These are phyloP conservation scores for Castanea crenata DNA, from an alignment of 306 rosid species.

Conservation along the genomic window DNA sequence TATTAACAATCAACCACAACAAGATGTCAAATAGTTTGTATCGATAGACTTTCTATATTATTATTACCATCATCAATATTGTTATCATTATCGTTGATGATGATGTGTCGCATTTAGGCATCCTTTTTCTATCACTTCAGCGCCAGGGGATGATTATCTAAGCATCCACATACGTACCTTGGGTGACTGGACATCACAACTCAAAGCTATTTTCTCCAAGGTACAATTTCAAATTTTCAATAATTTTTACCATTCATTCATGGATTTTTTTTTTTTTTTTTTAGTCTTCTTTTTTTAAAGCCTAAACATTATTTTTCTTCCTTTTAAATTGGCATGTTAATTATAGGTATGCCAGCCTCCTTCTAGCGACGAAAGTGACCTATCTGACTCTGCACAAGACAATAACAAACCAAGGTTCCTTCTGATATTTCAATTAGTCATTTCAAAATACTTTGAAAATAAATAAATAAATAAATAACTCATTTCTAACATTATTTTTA, in stretches of 20 bases:
- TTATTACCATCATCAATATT: neutral
- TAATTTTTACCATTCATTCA: neutral
- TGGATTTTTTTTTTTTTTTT: neutral
- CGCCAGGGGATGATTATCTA: slow-evolving; percentile 79
- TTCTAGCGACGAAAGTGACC: slow-evolving; percentile 65
- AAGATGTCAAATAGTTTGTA: no score
- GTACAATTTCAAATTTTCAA: slow-evolving; percentile 30
- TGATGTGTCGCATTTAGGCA: slow-evolving; percentile 47
- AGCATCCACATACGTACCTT: slow-evolving; percentile 81
- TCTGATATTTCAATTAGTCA: neutral
- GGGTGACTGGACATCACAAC: slow-evolving; percentile 90
- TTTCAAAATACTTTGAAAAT: no score
- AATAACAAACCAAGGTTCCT: slow-evolving; percentile 54
- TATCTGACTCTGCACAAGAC: slow-evolving; percentile 57
- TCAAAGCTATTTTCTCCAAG: slow-evolving; percentile 69
- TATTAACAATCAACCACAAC: no score
- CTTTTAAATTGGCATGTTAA: no score
- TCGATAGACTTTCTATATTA: no score
- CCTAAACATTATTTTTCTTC: neutral
- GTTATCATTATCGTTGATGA: neutral
- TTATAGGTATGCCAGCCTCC: slow-evolving; percentile 79
- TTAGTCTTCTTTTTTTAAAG: neutral
- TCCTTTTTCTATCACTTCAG: slow-evolving; percentile 88
- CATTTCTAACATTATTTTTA: no score
- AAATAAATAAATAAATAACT: no score